These are phyloP conservation scores for Umbilicaria muhlenbergii DNA, from an alignment of 495 filamentous ascomycete species.

Conservation along the genomic window DNA sequence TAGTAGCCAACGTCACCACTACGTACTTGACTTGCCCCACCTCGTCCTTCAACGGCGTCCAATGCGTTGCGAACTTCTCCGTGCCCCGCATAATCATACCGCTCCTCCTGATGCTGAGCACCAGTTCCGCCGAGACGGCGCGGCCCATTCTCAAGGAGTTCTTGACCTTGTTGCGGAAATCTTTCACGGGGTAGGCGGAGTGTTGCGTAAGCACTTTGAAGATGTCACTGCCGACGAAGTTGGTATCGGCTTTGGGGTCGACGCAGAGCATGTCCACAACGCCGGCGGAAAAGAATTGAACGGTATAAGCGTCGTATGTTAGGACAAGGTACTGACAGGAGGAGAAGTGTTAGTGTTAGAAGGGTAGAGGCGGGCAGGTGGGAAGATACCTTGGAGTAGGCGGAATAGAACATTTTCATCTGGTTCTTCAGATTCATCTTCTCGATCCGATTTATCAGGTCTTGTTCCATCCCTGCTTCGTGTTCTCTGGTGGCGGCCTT, in stretches of 20 bases:
- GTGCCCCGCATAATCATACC: slow-evolving; percentile 13
- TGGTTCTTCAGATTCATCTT: slow-evolving; percentile 25
- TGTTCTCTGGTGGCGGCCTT: slow-evolving; percentile 9
- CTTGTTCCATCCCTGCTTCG: slow-evolving; percentile 23
- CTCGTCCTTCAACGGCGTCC: slow-evolving; percentile 38
- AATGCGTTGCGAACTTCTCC: slow-evolving; percentile 32
- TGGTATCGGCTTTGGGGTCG: slow-evolving; percentile 15
- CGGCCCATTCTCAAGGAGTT: slow-evolving; percentile 23
- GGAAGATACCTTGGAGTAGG: slow-evolving; percentile 33
- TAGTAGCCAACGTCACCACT: slow-evolving; percentile 21
- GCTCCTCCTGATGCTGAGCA: slow-evolving; percentile 12
- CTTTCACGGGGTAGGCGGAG: slow-evolving; percentile 19
- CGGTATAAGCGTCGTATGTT: slow-evolving; percentile 16
- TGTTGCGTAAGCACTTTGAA: slow-evolving; percentile 31
- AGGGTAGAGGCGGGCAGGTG: slow-evolving; percentile 6
- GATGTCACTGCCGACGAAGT: slow-evolving; percentile 29
- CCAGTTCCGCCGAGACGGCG: slow-evolving; percentile 25
- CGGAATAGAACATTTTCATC: slow-evolving; percentile 25
- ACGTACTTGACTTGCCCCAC: slow-evolving; percentile 28
- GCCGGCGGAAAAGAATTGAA: slow-evolving; percentile 21
- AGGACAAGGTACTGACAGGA: slow-evolving; percentile 21
- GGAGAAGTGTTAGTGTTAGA: neutral
- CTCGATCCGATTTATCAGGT: slow-evolving; percentile 21
- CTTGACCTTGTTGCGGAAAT: slow-evolving; percentile 23
- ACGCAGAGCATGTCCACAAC: slow-evolving; percentile 28